Evolutionary conservation across 495 filamentous ascomycete genomes (phyloP).

Genomic region (Baudoinia panamericana): DNA sequence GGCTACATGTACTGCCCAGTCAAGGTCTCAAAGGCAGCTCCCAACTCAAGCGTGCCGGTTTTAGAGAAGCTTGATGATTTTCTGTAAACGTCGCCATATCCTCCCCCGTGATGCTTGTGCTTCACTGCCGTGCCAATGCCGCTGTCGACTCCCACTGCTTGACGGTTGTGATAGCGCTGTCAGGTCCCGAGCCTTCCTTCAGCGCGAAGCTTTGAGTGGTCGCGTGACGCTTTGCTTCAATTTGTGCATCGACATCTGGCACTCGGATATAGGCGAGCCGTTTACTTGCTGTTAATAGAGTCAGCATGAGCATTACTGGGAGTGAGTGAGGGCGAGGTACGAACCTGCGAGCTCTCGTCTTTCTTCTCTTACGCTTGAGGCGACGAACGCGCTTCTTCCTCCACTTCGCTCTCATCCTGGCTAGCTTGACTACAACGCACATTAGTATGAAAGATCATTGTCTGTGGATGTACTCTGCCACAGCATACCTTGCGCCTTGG

Average conservation of each 20-base stretch:
- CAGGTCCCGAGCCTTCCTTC: constrained; percentile 20
- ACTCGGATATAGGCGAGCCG: constrained; percentile 25
- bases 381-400: constrained; percentile 97
- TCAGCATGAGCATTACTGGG: constrained; percentile 6
- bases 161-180: constrained; percentile 21
- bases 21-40: constrained; percentile 19
- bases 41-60: constrained; percentile 22
- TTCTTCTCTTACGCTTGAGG: constrained; percentile 98
- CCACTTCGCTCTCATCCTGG: constrained; percentile 98
- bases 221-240: constrained; percentile 14
- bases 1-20: too few species aligned
- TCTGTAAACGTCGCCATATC: not conserved
- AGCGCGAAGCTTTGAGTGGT: constrained; percentile 16
- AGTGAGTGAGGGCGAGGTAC: constrained; percentile 24
- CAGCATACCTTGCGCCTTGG: too few species aligned
- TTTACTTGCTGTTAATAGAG: constrained; percentile 31
- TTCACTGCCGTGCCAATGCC: not conserved
- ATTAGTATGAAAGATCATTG: not conserved
- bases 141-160: too few species aligned
- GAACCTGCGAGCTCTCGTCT: constrained; percentile 89
- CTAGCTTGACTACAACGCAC: constrained; percentile 17
- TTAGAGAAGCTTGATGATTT: constrained; percentile 22
- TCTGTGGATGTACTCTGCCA: too few species aligned
- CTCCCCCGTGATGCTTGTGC: too few species aligned
- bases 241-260: constrained; percentile 11